Base-by-base conservation (phyloP, 129 eudicot genomes). In the Calendula officinalis region DNA sequence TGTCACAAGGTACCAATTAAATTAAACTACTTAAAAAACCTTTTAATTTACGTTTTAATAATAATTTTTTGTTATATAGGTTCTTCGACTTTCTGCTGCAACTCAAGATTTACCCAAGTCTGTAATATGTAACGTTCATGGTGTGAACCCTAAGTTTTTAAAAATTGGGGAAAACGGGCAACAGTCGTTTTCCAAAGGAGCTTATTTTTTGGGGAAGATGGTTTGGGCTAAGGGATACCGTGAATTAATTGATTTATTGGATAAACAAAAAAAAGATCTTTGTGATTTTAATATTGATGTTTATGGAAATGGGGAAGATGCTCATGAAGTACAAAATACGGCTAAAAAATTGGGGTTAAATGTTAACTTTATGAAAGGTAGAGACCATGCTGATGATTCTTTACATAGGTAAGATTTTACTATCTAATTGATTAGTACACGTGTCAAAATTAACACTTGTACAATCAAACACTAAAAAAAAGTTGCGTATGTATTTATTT, bases 181-280 rank as follows among this genome's bases (percentile, higher is more conserved):
- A 47, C 81, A 76, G 61, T 59, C 78, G 38, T 92, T 92, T 64
- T 82, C 96, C 8, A 83, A 92, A 70, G 99, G 99, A 53, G 96
- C 99, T 13, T 92, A 92, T 72, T 92, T 92, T 75, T 64, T 92
- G 72, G 99, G 99, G 10, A 92, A 92, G 81, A 92, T 92, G 99
- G 99, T 92, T 30, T 92, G 99, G 99, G 99, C 99, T 7, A 92
- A 92, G 75, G 99, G 99, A 57, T 92, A 92, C 67, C 68, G 75
- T 32, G 99, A 92, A 74, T 60, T 92, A 52, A 88, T 92, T 60
- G 96, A 88, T 77, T 74, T 92, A 69, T 75, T 92, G 60, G 77
- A 91, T 1, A 92, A 92, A 74, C 95, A 85, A 53, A 85, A 88
- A 36, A 76, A 63, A 17, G 85, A 92, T 33, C 95, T 92, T 34